A percentile compares a stretch with the other conserved stretches of the same genome.
Conservation (phyloP, 179 eudicot genomes). For the Silene vulgaris region DNA sequence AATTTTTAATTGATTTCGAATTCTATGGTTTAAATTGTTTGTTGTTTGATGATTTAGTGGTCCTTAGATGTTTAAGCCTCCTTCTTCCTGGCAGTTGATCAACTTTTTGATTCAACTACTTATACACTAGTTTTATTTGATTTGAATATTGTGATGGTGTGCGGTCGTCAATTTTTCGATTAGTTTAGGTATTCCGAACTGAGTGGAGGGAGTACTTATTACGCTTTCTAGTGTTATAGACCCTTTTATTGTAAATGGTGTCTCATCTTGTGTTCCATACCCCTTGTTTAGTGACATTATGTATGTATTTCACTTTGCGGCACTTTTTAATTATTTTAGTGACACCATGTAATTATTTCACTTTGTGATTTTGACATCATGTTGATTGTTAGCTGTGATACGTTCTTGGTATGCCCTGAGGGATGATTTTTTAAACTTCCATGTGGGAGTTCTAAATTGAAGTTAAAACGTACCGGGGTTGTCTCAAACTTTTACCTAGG, state of each 20-base stretch:
- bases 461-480: not conserved
- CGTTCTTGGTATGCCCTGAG: not conserved
- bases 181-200: not conserved
- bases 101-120: constrained; percentile 15
- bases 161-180: not conserved
- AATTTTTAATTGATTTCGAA: not conserved
- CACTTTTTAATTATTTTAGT: not conserved
- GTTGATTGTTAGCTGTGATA: not conserved
- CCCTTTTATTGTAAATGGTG: not conserved
- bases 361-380: not conserved
- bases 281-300: not conserved
- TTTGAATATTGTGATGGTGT: constrained; percentile 15
- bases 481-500: not conserved
- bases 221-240: not conserved
- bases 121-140: constrained; percentile 8
- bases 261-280: not conserved
- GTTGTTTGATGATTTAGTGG: constrained; percentile 14
- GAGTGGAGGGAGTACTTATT: not conserved
- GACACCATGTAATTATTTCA: not conserved
- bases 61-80: not conserved
- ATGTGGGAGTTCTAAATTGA: not conserved
- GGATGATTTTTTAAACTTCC: not conserved
- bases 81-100: constrained; percentile 5
- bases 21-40: constrained; percentile 7
- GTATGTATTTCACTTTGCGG: not conserved